Evolutionary conservation across 2,329 filamentous ascomycete species (phyloP).

Genomic region (Calonectria leucothoes): DNA sequence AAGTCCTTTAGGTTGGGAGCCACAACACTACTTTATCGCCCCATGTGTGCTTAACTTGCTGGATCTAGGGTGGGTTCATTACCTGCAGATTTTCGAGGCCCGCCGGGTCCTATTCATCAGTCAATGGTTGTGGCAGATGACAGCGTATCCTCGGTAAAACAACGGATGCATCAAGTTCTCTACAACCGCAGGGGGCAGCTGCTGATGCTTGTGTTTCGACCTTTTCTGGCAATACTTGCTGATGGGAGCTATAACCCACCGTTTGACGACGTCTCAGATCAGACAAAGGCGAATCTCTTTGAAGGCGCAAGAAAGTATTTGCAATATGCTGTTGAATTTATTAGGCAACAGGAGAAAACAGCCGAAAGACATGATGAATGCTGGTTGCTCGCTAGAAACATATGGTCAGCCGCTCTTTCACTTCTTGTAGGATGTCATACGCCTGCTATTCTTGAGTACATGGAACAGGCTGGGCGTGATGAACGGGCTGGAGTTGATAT

Average conservation of each 20-base stretch:
- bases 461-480: neutral
- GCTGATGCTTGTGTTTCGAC: neutral
- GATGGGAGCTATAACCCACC: neutral
- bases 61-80: neutral
- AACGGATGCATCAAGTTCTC: neutral
- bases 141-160: neutral
- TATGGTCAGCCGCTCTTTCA: neutral
- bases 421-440: neutral
- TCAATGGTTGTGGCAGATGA: neutral
- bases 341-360: neutral
- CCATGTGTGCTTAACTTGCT: neutral
- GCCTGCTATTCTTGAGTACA: neutral
- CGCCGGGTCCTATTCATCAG: neutral
- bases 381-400: neutral
- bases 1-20: neutral
- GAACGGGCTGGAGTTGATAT: neutral
- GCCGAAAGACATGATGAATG: neutral
- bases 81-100: neutral
- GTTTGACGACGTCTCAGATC: neutral
- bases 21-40: neutral
- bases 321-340: neutral
- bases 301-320: neutral
- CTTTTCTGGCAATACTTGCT: neutral
- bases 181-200: neutral
- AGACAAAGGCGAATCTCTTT: neutral